A percentile compares a stretch with the other conserved stretches of the same genome.
Conservation (phyloP, 2,329 filamentous ascomycete genomes). For the Aureobasidium sp. region DNA sequence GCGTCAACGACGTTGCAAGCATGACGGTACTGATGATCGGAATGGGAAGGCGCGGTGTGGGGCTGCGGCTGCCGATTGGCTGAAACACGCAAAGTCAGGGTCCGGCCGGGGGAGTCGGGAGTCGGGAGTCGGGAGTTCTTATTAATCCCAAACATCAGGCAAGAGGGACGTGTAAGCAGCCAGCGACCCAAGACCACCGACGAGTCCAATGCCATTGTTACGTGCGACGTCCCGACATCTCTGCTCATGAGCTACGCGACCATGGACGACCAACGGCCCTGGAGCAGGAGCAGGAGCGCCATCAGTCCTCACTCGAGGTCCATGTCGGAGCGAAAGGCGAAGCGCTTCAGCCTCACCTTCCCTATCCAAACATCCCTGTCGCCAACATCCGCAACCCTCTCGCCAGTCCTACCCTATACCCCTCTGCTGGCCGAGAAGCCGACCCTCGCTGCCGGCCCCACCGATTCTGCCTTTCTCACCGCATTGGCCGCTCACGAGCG, state of each 20-base stretch:
- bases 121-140: too few species aligned
- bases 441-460: slow-evolving; percentile 42
- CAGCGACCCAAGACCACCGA: background rate
- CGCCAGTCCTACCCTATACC: slow-evolving; percentile 19
- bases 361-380: slow-evolving; percentile 34
- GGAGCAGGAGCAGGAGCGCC: background rate
- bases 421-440: slow-evolving; percentile 19
- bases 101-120: background rate
- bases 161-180: background rate
- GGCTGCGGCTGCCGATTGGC: background rate
- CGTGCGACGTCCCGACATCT: background rate
- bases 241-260: background rate
- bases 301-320: background rate
- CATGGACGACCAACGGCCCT: slow-evolving; percentile 3
- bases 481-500: slow-evolving; percentile 89
- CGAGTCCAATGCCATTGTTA: background rate
- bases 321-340: slow-evolving; percentile 19
- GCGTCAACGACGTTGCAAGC: background rate
- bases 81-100: background rate
- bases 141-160: background rate
- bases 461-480: slow-evolving; percentile 58
- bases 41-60: background rate
- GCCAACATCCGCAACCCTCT: slow-evolving; percentile 27
- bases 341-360: slow-evolving; percentile 41
- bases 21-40: background rate